Base-by-base conservation (phyloP, 768 basidiomycete genomes). In the Leucocoprinus birnbaumii region DNA sequence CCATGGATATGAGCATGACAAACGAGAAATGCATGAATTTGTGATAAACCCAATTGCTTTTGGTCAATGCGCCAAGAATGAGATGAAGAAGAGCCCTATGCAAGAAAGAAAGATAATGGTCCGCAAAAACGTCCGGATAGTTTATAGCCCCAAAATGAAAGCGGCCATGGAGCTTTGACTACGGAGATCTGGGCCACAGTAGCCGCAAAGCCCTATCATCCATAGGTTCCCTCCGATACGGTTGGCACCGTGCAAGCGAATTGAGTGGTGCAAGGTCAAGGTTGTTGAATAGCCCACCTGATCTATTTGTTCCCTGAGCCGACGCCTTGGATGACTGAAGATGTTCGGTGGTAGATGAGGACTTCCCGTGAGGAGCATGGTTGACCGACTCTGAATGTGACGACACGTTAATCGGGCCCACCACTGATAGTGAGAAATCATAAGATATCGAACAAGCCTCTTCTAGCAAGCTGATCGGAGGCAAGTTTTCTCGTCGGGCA, bases 151-250 rank as follows among this genome's bases (percentile, higher is more conserved):
- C n/a, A n/a, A n/a, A n/a, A n/a, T n/a, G n/a, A n/a, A n/a, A 9
- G 34, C 42, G 6, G 27, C 18, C 11, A 16, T 18, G 21, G 13
- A 24, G 19, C 22, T 4, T 25, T 10, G 3, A 27, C 62, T 47
- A 64, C 9, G 58, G 56, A 25, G 61, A 59, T 59, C 61, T 65
- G 27, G 60, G 66, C 27, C 64, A 59, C 43, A 84, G 69, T 50
- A 78, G 65, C 37, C 86, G 74, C 61, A 89, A 64, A 37, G 80
- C 77, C 56, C 75, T 76, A 60, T 89, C 87, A 65, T 89, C 87
- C 25, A 74, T 61, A 22, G 82, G 83, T 53, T 84, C 76, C 54
- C 87, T 77, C 47, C 78, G 73, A 53, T 85, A 87, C 6, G 80
- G 78, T 59, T 82, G 80, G 41, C 65, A 70, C 19, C 83, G 77